Evolutionary conservation across 306 rosid species (phyloP).

Genomic region (Vachellia pachyceras): DNA sequence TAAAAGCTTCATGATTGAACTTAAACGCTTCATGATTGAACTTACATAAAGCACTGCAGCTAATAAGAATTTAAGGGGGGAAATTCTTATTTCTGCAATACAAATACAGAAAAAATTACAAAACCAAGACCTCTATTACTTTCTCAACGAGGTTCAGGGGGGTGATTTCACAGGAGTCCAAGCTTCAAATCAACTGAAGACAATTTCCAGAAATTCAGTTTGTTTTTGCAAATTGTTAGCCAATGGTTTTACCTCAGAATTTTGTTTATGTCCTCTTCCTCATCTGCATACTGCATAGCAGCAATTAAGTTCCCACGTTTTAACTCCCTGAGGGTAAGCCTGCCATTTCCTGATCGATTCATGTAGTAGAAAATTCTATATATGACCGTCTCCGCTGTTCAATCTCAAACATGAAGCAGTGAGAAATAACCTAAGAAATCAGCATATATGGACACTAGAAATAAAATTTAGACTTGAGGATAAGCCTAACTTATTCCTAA

Average conservation of each 20-base stretch:
- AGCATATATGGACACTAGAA: constrained; percentile 10
- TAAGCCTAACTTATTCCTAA: not conserved
- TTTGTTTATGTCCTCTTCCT: constrained; percentile 71
- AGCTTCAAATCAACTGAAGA: constrained; percentile 5
- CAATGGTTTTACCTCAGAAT: constrained; percentile 56
- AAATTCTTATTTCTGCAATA: constrained; percentile 8
- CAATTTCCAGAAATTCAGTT: constrained; percentile 12
- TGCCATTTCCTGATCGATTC: constrained; percentile 63
- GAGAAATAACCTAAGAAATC: constrained; percentile 37
- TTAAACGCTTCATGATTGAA: too few relatives aligned
- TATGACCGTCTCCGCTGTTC: constrained; percentile 69
- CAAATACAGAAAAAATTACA: not conserved
- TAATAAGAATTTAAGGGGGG: constrained; percentile 6
- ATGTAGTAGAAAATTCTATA: constrained; percentile 70
- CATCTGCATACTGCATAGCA: constrained; percentile 69
- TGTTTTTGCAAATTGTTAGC: constrained; percentile 20
- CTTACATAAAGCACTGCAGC: constrained; percentile 20
- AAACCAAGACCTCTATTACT: constrained; percentile 1
- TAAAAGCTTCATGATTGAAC: constrained; percentile 32
- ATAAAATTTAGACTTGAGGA: not conserved
- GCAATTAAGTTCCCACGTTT: constrained; percentile 66
- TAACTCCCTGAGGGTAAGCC: constrained; percentile 64
- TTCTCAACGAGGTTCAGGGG: constrained; percentile 1
- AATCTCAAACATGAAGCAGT: constrained; percentile 41
- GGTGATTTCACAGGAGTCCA: constrained; percentile 7